phyloP scores from a whole-genome alignment of 2,329 filamentous ascomycete genomes.

The Huntiella abstrusa region DNA sequence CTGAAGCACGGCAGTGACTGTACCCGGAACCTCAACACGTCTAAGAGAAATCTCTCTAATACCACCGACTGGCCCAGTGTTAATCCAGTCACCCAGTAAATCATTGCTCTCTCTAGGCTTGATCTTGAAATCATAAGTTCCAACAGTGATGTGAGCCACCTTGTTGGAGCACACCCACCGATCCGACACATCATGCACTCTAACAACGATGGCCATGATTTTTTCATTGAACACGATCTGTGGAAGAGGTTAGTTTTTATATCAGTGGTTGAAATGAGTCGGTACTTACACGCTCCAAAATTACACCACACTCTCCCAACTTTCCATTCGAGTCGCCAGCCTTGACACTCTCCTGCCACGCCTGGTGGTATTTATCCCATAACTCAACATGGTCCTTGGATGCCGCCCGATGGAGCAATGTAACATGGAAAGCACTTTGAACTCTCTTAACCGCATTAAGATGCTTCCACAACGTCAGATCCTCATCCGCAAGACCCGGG shows the following conservation, averaged over 20 bases:
- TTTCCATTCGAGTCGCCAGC: conserved; percentile 17
- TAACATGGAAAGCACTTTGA: conserved; percentile 81
- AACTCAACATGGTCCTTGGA: conserved; percentile 42
- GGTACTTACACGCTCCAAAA: conserved; percentile 36
- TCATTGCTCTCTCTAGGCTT: conserved; percentile 95
- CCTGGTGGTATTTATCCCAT: conserved; percentile 54
- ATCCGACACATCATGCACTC: conserved; percentile 38
- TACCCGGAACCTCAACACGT: background rate
- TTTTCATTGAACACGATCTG: conserved; percentile 65
- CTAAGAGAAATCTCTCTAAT: background rate
- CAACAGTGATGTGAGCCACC: conserved; percentile 75
- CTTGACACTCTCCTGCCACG: conserved; percentile 30
- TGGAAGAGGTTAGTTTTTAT: conserved; percentile 25
- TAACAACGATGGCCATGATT: conserved; percentile 80
- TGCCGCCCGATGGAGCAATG: conserved; percentile 64
- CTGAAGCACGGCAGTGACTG: background rate
- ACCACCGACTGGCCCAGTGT: conserved; percentile 24
- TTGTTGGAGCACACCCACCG: conserved; percentile 56
- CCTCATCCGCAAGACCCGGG: conserved; percentile 23
- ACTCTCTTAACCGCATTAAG: conserved; percentile 56
- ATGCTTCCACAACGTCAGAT: conserved; percentile 45
- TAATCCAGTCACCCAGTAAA: conserved; percentile 56
- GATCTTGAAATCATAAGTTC: conserved; percentile 52
- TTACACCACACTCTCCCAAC: conserved; percentile 45
- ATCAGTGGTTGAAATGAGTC: conserved; percentile 15